Evolutionary conservation across 139 green algal genomes (phyloP), one percentile per base, ranked within the genome.

Genomic region (Nannochloris sp.): DNA sequence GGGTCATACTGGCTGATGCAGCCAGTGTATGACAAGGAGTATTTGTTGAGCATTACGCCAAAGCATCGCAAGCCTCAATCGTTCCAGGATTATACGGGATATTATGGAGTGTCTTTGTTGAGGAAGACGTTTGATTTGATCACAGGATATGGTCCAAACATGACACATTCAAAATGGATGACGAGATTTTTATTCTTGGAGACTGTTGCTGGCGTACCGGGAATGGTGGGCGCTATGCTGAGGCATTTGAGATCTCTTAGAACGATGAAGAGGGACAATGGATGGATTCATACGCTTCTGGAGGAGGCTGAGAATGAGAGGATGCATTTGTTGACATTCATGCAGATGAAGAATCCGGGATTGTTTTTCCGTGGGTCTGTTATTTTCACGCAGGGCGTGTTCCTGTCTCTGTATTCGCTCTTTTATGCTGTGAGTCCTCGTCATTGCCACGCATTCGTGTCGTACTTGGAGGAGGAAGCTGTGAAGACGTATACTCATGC

Each of bases 221-320:
- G 90, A 60, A 95, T 97, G 88, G 84, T 96, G 34, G 67, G 3
- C 15, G 91, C 81, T 37, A 91, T 96, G 87, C 69, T 94, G 64
- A 75, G 93, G 12, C 92, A 98, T 81, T 72, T 98, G 63, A 64
- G 69, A 24, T 85, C 65, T 6, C 82, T 98, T 60, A 75, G 91
- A 24, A 62, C 36, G 40, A 90, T 97, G 83, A 57, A 78, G 60
- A 73, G 83, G 12, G 89, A 93, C 74, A 54, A 86, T 62, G 88
- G 80, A 46, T 87, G 70, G 81, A 97, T 98, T 75, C 81, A 92
- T 79, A 95, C 90, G 0, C 80, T 98, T 60, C 81, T 98, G 36
- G 88, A 96, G 61, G 92, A 98, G 74, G 89, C 89, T 1, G 90
- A 97, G 73, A 97, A 97, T 66, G 91, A 97, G 57, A 61, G 85